Evolutionary conservation across 1,139 yeast genomes (phyloP), one percentile per base, ranked within the genome.

Genomic region (Eremothecium cymbalariae): DNA sequence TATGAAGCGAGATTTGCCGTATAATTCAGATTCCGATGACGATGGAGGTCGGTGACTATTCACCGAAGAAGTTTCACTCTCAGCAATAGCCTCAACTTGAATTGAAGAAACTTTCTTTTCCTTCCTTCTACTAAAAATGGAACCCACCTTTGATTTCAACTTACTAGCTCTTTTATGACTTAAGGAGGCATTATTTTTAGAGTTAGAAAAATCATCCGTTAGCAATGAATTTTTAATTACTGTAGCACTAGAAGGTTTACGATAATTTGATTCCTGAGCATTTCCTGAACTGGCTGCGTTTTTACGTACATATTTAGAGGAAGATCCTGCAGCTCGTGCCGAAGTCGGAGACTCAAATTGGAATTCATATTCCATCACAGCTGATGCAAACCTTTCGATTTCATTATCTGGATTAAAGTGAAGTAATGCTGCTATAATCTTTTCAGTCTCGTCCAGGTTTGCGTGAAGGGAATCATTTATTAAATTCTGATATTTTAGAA

Each of bases 71-170:
- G 26, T 29, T 28, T 40, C 34, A 33, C 34, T 36, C 15, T 45
- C 51, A 5, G 46, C 31, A 6, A 46, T 46, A 8, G 45, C 16
- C 12, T 34, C 34, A 9, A 38, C 37, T 16, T 43, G 37, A 14
- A 40, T 25, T n/a, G 36, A 39, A 6, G 39, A 30, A 18, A 53
- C 46, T 35, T 46, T 50, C 34, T 46, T 53, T 15, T 41, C 42
- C 25, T 43, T 51, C 25, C 74, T 76, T 45, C 82, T 72, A 28
- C 81, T 78, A 56, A 86, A 81, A 41, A 86, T 77, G 0, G 95
- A 84, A 12, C 95, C 95, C 25, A 86, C 86, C 53, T 67, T 77
- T 4, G 94, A 81, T 54, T 77, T 75, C 50, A 86, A 62, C 43
- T 70, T 74, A 28, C 52, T 51, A 7, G 52, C 35, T 34, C 54